Evolutionary conservation across 1,139 yeast species (phyloP).

Genomic region (Yamadazyma friedrichii): DNA sequence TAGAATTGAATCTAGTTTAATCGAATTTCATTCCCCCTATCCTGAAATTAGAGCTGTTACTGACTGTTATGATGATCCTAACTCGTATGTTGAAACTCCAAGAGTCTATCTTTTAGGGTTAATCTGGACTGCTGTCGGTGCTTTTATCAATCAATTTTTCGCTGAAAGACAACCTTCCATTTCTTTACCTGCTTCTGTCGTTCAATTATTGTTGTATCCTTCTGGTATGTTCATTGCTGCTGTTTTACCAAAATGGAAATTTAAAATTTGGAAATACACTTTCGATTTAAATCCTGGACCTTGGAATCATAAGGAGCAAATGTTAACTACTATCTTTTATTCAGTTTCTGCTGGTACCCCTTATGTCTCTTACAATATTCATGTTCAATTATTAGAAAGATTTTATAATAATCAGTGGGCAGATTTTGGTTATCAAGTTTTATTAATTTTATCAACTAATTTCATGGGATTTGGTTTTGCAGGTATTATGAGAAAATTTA

Average conservation of each 20-base stretch:
- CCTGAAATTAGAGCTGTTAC: conserved; percentile 64
- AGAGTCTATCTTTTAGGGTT: conserved; percentile 53
- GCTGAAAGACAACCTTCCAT: conserved; percentile 55
- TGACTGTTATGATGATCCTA: conserved; percentile 51
- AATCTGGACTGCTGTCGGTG: conserved; percentile 54
- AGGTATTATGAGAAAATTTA: conserved; percentile 53
- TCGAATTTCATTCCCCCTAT: conserved; percentile 57
- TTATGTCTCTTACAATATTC: conserved; percentile 25
- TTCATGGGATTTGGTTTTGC: conserved; percentile 62
- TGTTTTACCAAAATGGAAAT: conserved; percentile 32
- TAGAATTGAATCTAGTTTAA: conserved; percentile 43
- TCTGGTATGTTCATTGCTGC: conserved; percentile 49
- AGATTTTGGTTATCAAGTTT: conserved; percentile 47
- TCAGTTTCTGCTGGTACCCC: conserved; percentile 19
- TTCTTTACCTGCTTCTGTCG: conserved; percentile 38
- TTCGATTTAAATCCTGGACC: conserved; percentile 50
- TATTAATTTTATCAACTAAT: conserved; percentile 51
- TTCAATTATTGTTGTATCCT: conserved; percentile 46
- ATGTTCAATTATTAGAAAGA: conserved; percentile 36
- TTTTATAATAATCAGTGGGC: conserved; percentile 42
- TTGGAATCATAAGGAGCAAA: conserved; percentile 62
- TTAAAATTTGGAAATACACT: conserved; percentile 38
- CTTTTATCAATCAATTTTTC: conserved; percentile 60
- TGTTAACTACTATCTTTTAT: conserved; percentile 46
- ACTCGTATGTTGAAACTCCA: conserved; percentile 50